phyloP scores from a whole-genome alignment of 805 yeast species.

The Hanseniaspora osmophila region DNA sequence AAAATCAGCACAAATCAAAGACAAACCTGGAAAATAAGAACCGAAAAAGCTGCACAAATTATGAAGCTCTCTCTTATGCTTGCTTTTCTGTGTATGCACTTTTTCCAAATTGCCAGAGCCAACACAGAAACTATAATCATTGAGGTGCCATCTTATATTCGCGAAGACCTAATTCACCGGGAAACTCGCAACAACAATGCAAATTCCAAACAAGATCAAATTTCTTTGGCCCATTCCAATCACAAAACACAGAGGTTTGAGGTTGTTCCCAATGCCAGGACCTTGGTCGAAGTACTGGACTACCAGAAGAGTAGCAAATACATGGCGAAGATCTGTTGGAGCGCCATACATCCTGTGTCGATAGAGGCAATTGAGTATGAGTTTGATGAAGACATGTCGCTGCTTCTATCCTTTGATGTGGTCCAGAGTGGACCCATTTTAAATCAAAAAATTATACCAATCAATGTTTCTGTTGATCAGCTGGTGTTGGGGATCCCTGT shows the following conservation, averaged over 20 bases:
- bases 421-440: background rate
- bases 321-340: constrained; percentile 19
- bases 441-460: constrained; percentile 6
- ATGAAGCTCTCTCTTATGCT: background rate
- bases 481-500: constrained; percentile 15
- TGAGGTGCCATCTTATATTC: constrained; percentile 10
- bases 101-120: constrained; percentile 1
- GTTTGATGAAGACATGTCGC: constrained; percentile 7
- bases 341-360: constrained; percentile 17
- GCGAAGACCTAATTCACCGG: background rate
- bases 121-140: constrained; percentile 13
- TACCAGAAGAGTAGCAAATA: constrained; percentile 11
- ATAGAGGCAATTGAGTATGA: constrained; percentile 8
- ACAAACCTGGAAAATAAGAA: too few species aligned
- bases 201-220: background rate
- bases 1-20: too few species aligned
- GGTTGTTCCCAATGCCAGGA: constrained; percentile 1
- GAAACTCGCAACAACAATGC: background rate
- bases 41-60: background rate
- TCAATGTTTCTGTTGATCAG: constrained; percentile 13
- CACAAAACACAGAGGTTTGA: constrained; percentile 2
- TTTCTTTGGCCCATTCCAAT: constrained; percentile 4
- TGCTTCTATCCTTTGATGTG: constrained; percentile 4
- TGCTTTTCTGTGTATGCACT: background rate
- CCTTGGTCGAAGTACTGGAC: constrained; percentile 9